A percentile compares a stretch with the other conserved stretches of the same genome.
These are phyloP conservation scores for Fibroporia radiculosa DNA, from an alignment of 768 basidiomycete genomes.

Conservation along the genomic window DNA sequence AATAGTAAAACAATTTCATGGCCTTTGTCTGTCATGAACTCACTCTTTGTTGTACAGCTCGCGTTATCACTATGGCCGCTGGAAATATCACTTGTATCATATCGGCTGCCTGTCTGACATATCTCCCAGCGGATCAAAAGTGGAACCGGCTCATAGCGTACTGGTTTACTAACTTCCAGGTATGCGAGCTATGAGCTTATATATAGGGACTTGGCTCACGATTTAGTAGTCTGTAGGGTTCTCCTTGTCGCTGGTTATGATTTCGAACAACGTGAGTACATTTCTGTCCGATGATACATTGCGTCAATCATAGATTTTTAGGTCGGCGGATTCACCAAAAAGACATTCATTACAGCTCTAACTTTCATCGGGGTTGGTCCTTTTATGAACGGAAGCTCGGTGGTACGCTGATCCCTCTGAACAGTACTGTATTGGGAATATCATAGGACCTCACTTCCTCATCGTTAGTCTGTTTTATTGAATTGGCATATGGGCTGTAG, in stretches of 20 bases:
- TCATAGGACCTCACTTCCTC: slow-evolving; percentile 14
- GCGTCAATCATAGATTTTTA: too few species aligned
- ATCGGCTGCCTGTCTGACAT: slow-evolving; percentile 22
- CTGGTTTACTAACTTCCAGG: slow-evolving; percentile 24
- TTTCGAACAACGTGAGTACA: slow-evolving; percentile 17
- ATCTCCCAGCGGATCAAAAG: slow-evolving; percentile 20
- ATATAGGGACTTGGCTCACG: background rate
- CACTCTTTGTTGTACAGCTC: background rate
- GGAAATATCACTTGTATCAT: slow-evolving; percentile 27
- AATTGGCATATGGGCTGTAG: background rate
- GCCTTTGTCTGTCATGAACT: background rate
- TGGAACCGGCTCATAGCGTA: slow-evolving; percentile 26
- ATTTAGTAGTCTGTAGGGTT: slow-evolving; percentile 17
- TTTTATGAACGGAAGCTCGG: background rate
- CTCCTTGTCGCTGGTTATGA: slow-evolving; percentile 21
- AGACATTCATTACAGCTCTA: slow-evolving; percentile 21
- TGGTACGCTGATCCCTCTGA: background rate
- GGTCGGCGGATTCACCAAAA: slow-evolving; percentile 24
- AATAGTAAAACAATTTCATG: slow-evolving; percentile 7
- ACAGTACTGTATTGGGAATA: slow-evolving; percentile 14
- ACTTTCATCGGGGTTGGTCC: slow-evolving; percentile 19
- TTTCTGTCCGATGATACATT: too few species aligned
- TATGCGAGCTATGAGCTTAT: background rate
- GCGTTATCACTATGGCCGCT: slow-evolving; percentile 9
- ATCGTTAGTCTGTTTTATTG: slow-evolving; percentile 3